Evolutionary conservation across 2,329 filamentous ascomycete species (phyloP), one percentile per base, ranked within the genome.

Genomic region (Penicillium sp.): DNA sequence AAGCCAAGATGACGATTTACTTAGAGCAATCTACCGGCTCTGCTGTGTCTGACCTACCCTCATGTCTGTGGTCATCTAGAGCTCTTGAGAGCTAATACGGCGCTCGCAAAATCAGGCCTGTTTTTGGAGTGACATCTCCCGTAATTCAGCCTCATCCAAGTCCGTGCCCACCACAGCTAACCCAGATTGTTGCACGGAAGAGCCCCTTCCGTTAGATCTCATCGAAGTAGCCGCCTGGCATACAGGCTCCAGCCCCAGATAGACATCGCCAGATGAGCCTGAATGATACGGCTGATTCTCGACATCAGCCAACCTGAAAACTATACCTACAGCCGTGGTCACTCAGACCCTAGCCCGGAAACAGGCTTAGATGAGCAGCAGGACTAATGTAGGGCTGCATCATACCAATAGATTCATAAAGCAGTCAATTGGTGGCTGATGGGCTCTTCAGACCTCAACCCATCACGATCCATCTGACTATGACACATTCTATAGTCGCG

Each of bases 321-420:
- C 11, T 20, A 39, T 20, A n/a, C 25, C 11, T 20, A 39, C 7
- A 17, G 17, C 34, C 1, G 8, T 39, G 12, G 34, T n/a, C 11
- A 51, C 39, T 8, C n/a, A 51, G 5, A 10, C 15, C 25, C 8
- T 31, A 22, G 10, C 45, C 43, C 20, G 2, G 22, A 45, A 5
- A n/a, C 38, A 41, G 15, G 38, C 38, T 7, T 10, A n/a, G 7
- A 17, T 10, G 12, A 31, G 15, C n/a, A n/a, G 15, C 22, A 8
- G 31, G 15, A 15, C 43, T n/a, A 10, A n/a, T 47, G 7, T 58
- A 60, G 60, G 59, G 62, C 62, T 62, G 59, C 55, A 64, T 60
- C 31, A 49, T 38, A 34, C 25, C 37, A 15, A 49, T 37, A 6
- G 17, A 6, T 6, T 28, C 25, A 28, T 28, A 28, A 6, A 39